Percentiles rank a stretch among this genome's conserved stretches.
These are phyloP conservation scores for Fraxinus sp. DNA, from an alignment of 305 asterid species.

Conservation along the genomic window DNA sequence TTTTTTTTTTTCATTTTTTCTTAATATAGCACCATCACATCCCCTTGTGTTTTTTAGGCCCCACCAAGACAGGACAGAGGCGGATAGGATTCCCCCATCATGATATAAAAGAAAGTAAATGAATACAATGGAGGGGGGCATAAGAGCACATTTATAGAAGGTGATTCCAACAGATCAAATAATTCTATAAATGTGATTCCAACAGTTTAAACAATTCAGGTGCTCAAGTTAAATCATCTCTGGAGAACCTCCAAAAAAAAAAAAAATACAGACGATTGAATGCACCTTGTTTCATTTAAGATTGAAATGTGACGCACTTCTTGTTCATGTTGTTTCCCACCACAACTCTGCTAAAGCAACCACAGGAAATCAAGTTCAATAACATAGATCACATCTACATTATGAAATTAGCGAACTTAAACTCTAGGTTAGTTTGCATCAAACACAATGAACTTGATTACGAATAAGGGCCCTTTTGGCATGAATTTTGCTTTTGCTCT, in stretches of 20 bases:
- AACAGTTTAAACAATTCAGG: background rate
- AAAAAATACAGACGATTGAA: background rate
- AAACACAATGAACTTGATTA: background rate
- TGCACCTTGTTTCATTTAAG: conserved; percentile 72
- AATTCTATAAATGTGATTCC: background rate
- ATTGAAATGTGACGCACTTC: conserved; percentile 43
- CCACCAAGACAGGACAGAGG: background rate
- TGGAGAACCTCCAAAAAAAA: background rate
- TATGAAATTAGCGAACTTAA: conserved; percentile 3
- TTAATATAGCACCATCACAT: background rate
- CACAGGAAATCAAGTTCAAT: conserved; percentile 18
- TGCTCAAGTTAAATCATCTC: background rate
- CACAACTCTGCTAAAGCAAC: conserved; percentile 42
- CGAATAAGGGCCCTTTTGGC: background rate
- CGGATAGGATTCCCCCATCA: background rate
- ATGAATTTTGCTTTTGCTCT: background rate
- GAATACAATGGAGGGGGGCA: background rate
- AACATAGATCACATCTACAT: conserved; percentile 13
- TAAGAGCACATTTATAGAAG: background rate
- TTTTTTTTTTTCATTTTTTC: background rate
- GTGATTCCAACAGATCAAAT: background rate
- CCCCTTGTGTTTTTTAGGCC: background rate
- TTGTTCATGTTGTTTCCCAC: conserved; percentile 41
- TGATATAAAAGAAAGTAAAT: background rate
- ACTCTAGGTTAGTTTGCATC: background rate